Conservation (phyloP, 1,284 basidiomycete genomes). For the Apiotrichum brassicae region DNA sequence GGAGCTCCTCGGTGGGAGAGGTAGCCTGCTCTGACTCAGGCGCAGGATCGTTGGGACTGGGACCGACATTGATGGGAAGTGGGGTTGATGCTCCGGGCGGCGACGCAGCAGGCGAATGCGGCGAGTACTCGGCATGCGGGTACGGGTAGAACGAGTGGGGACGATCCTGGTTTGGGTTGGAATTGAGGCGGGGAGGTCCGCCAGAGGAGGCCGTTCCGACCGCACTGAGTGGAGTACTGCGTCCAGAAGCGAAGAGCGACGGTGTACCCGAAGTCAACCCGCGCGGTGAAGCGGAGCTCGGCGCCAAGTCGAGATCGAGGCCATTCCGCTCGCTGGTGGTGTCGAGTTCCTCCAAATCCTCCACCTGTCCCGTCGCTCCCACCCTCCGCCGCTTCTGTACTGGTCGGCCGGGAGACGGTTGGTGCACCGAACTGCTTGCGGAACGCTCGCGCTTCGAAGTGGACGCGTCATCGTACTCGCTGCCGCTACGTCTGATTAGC, state of each 20-base stretch:
- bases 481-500: not conserved
- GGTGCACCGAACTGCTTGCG: slow-evolving; percentile 7
- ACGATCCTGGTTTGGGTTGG: too few relatives aligned
- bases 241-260: not conserved
- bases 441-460: slow-evolving; percentile 14
- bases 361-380: not conserved
- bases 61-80: not conserved
- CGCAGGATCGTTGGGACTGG: not conserved
- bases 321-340: not conserved
- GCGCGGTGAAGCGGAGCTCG: not conserved
- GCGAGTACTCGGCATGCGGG: not conserved
- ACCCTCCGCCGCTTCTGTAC: slow-evolving; percentile 11
- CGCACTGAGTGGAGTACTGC: not conserved
- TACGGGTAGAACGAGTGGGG: not conserved
- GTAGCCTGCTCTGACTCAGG: too few relatives aligned
- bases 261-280: not conserved
- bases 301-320: not conserved
- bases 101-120: not conserved
- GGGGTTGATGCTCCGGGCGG: not conserved
- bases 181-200: too few relatives aligned
- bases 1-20: slow-evolving; percentile 25
- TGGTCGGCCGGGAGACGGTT: not conserved
- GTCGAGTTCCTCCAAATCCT: slow-evolving; percentile 1
- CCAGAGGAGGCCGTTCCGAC: not conserved
- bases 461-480: not conserved